These are phyloP conservation scores for Trichoderma sp. DNA, from an alignment of 2,329 filamentous ascomycete species.

Conservation along the genomic window DNA sequence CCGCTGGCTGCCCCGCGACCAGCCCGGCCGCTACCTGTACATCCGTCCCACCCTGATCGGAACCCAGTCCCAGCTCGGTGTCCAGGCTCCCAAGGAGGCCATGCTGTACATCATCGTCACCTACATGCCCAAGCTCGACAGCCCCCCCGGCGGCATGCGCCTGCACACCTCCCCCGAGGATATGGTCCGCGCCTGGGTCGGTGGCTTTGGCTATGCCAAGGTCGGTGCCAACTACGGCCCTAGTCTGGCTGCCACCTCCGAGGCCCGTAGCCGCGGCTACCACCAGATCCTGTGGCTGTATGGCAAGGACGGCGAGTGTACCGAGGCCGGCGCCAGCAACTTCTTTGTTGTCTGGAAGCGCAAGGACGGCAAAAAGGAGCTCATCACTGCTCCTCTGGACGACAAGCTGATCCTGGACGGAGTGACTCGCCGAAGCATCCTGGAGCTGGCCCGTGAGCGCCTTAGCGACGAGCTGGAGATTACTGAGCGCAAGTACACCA, in stretches of 20 bases:
- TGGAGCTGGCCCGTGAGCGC: conserved; percentile 67
- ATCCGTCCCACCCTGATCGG: conserved; percentile 85
- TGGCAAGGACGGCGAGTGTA: conserved; percentile 72
- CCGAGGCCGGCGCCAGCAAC: conserved; percentile 88
- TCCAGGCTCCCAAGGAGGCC: conserved; percentile 77
- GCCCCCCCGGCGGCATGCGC: conserved; percentile 58
- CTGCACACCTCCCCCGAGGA: conserved; percentile 78
- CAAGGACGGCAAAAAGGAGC: conserved; percentile 51
- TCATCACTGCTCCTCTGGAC: conserved; percentile 80
- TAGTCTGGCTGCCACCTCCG: conserved; percentile 70
- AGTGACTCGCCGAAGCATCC: conserved; percentile 76
- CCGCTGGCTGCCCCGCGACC: conserved; percentile 73
- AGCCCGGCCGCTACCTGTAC: conserved; percentile 73
- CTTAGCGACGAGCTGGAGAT: conserved; percentile 62
- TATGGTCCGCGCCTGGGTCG: conserved; percentile 87
- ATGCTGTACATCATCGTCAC: conserved; percentile 78
- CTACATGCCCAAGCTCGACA: conserved; percentile 58
- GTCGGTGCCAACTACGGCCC: conserved; percentile 93
- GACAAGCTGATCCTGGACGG: conserved; percentile 84
- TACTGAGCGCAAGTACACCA: conserved; percentile 79
- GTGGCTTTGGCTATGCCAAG: conserved; percentile 89
- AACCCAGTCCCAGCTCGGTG: conserved; percentile 74
- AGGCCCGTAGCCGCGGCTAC: conserved; percentile 71
- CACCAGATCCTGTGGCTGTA: conserved; percentile 96
- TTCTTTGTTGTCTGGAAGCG: conserved; percentile 80